A percentile compares a stretch with the other conserved stretches of the same genome.
Evolutionary conservation across 305 asterid species (phyloP).

Genomic region (Solanum aculeatissimum): DNA sequence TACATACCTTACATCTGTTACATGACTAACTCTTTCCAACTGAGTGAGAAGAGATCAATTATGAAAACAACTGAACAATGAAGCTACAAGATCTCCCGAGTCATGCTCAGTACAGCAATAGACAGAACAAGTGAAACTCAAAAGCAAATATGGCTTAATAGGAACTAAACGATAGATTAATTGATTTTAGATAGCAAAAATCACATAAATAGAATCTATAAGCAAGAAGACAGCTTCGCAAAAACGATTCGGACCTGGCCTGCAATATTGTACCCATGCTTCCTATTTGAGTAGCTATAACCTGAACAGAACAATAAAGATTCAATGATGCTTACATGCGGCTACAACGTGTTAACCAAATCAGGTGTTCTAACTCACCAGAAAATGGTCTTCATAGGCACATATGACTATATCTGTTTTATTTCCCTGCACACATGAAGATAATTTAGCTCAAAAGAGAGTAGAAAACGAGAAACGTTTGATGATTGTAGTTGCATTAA

Average conservation of each 20-base stretch:
- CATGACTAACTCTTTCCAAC: background rate
- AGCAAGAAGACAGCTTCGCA: background rate
- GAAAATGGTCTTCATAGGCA: slow-evolving; percentile 69
- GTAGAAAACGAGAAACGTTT: background rate
- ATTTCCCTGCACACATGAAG: slow-evolving; percentile 32
- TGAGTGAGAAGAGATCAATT: background rate
- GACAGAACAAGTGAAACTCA: background rate
- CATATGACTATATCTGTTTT: slow-evolving; percentile 69
- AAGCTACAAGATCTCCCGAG: background rate
- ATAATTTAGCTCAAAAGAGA: background rate
- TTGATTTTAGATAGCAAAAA: background rate
- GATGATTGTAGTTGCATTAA: background rate
- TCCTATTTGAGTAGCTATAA: slow-evolving; percentile 86
- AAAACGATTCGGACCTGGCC: slow-evolving; percentile 41
- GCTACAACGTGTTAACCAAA: background rate
- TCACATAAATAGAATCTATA: background rate
- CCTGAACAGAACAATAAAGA: slow-evolving; percentile 26
- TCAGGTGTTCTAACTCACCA: slow-evolving; percentile 33
- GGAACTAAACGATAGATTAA: background rate
- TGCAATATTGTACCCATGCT: slow-evolving; percentile 90
- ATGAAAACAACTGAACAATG: background rate
- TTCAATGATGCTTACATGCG: background rate
- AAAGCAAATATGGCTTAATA: background rate
- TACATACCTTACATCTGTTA: background rate
- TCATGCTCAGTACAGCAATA: background rate